Evolutionary conservation across 257 asterid genomes (phyloP).

Genomic region (Petunia secreta): DNA sequence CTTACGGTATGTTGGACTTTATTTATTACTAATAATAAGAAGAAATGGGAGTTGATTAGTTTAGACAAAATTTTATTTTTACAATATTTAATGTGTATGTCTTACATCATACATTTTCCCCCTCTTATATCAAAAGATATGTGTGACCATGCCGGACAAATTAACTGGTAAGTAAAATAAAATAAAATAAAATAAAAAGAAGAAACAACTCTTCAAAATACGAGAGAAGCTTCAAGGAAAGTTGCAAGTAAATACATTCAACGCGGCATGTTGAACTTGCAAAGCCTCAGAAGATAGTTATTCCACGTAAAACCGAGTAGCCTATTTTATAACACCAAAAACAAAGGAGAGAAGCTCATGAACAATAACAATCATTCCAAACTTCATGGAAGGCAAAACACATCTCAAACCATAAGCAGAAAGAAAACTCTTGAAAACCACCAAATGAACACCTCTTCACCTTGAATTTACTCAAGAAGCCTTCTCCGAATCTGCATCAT

Average conservation of each 20-base stretch:
- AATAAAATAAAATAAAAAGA: background rate
- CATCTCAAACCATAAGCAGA: constrained; percentile 35
- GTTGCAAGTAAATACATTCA: background rate
- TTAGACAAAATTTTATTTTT: too few species aligned
- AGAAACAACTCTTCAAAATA: background rate
- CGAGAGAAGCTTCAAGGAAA: background rate
- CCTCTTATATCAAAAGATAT: too few species aligned
- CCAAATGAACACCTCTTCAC: constrained; percentile 32
- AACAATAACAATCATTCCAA: constrained; percentile 39
- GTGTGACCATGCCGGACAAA: too few species aligned
- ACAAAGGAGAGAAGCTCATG: constrained; percentile 41
- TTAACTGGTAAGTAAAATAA: too few species aligned
- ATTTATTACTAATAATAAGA: too few species aligned
- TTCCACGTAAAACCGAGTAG: constrained; percentile 32
- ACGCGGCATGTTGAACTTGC: constrained; percentile 28
- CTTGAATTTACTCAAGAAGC: constrained; percentile 44
- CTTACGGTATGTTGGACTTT: too few species aligned
- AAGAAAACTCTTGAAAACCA: constrained; percentile 35
- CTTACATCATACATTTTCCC: too few species aligned
- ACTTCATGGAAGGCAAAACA: constrained; percentile 39
- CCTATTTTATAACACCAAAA: constrained; percentile 32
- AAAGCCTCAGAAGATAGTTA: constrained; percentile 27
- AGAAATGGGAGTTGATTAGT: too few species aligned
- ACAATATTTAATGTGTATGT: too few species aligned
- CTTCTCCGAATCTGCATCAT: constrained; percentile 59